These are phyloP conservation scores for Aspergillus carbonarius DNA, from an alignment of 2,329 filamentous ascomycete species.

Conservation along the genomic window DNA sequence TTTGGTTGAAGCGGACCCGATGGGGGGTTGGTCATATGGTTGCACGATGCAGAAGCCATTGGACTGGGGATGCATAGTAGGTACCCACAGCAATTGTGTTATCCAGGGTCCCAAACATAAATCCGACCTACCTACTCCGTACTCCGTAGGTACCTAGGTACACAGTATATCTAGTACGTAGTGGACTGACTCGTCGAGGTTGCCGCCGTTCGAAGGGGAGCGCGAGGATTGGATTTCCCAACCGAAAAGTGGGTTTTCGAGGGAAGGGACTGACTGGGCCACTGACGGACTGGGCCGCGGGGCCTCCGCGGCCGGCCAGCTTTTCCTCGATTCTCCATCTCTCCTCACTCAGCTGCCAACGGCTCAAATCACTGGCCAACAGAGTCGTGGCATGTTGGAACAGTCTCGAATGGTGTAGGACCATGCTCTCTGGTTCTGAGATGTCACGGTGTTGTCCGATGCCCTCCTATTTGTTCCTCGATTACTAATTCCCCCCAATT, in stretches of 20 bases:
- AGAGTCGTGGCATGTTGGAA: not conserved
- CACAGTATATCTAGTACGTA: no score
- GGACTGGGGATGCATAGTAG: no score
- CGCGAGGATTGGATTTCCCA: not conserved
- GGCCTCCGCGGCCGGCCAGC: not conserved
- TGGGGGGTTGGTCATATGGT: no score
- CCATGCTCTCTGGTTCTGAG: not conserved
- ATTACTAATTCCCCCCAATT: not conserved
- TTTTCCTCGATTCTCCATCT: slow-evolving; percentile 6
- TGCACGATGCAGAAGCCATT: no score
- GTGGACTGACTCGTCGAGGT: no score
- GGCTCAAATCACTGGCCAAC: not conserved
- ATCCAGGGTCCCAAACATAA: no score
- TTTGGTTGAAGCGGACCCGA: no score
- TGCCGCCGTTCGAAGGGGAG: no score
- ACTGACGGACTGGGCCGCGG: not conserved
- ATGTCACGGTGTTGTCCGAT: not conserved
- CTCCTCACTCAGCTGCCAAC: not conserved
- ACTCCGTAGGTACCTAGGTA: no score
- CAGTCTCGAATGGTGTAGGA: not conserved
- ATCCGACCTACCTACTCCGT: no score
- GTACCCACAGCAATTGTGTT: no score
- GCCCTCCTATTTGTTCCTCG: not conserved
- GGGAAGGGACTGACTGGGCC: not conserved
- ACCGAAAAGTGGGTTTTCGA: not conserved